Base-by-base conservation (phyloP, 2,329 filamentous ascomycete species). In the Cladosporium austrohemisphaericum region DNA sequence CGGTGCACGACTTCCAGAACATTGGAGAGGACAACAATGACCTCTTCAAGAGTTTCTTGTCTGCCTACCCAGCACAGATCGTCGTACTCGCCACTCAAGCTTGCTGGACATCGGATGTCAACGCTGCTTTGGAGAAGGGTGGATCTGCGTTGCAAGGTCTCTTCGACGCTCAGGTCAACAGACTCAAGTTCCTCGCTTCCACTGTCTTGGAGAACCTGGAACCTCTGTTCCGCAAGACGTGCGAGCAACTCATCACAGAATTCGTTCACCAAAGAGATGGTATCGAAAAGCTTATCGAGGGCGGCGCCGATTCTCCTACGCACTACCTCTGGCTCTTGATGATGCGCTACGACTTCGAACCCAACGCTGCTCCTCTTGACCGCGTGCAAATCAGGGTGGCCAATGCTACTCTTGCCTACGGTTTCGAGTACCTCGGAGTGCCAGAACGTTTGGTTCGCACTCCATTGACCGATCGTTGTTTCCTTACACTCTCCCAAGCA, bases 201-300 rank as follows among this genome's bases (percentile, higher is more conserved):
- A 92, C 89, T 2, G 93, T 99, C 10, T 77, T 98, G 13, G 88
- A 88, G 31, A 91, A 98, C 62, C 79, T 98, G 18, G 86, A 91
- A 57, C 76, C 88, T 5, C 86, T 96, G 41, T 82, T 87, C 64
- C 81, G 93, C 55, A 95, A 95, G 77, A 96, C 95, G 74, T 98
- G 92, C 69, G 93, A 99, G 68, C 92, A 96, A 69, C 80, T 98
- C 57, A 98, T 99, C 64, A 99, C 94, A 0, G 94, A 98, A 67
- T 97, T 93, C 65, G 93, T 99, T 11, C 93, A 98, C 66, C 94
- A 99, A 69, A 86, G 93, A 53, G 93, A 98, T 68, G 81, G 86
- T 14, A 93, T 97, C 56, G 86, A 92, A 63, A 94, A 88, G 68
- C 81, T 99, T 20, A 79, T 91, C 40, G 79, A 85, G 37, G 76